Conservation (phyloP, 2,329 filamentous ascomycete species). For the Chalara sp. region DNA sequence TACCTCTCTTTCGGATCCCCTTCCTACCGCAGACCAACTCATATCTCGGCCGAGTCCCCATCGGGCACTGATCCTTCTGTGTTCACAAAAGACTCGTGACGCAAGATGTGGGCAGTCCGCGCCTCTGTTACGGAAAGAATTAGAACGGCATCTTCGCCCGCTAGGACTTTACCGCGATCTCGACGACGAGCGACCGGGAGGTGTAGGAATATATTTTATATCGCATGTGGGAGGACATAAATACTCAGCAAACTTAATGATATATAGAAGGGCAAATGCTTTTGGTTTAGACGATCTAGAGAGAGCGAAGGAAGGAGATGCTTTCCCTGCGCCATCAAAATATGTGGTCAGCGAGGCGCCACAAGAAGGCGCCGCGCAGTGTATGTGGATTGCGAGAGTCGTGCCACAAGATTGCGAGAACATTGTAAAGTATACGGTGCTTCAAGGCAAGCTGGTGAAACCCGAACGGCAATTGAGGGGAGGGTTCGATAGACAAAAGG, state of each 20-base stretch:
- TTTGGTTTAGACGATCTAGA: slow-evolving; percentile 26
- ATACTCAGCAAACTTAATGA: slow-evolving; percentile 88
- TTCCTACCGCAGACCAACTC: slow-evolving; percentile 33
- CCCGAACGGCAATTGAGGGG: slow-evolving; percentile 78
- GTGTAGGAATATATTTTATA: slow-evolving; percentile 94
- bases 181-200: slow-evolving; percentile 81
- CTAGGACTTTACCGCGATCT: slow-evolving; percentile 81
- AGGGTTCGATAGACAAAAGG: slow-evolving; percentile 79
- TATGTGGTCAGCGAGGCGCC: slow-evolving; percentile 25
- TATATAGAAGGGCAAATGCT: slow-evolving; percentile 58
- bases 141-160: slow-evolving; percentile 81
- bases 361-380: slow-evolving; percentile 64
- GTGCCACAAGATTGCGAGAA: slow-evolving; percentile 88
- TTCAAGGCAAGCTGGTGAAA: slow-evolving; percentile 93
- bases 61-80: slow-evolving; percentile 81
- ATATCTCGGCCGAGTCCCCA: slow-evolving; percentile 68
- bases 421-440: slow-evolving; percentile 77
- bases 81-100: slow-evolving; percentile 90
- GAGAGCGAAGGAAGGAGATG: slow-evolving; percentile 26
- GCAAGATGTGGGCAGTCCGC: slow-evolving; percentile 92
- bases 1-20: slow-evolving; percentile 24
- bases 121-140: slow-evolving; percentile 78
- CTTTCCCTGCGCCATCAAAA: slow-evolving; percentile 23
- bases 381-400: slow-evolving; percentile 86
- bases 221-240: slow-evolving; percentile 96